Conservation (phyloP, 257 asterid genomes). For the Anisodus tanguticus region DNA sequence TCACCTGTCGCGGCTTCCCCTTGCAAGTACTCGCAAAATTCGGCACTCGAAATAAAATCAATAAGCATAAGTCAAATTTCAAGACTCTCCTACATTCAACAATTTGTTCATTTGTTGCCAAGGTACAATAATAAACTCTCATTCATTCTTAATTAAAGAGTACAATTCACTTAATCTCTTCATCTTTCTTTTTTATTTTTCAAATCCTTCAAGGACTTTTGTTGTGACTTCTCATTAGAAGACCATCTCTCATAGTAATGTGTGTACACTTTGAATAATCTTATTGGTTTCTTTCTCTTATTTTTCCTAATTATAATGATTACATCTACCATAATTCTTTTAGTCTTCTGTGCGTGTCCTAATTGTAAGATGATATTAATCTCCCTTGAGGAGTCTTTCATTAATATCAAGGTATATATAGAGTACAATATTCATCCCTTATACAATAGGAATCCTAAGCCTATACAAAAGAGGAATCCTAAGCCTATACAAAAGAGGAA, state of each 20-base stretch:
- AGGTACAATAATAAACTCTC: constrained; percentile 35
- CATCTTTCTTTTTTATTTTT: neutral
- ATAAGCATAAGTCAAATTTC: constrained; percentile 50
- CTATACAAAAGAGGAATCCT: too few relatives aligned
- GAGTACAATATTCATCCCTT: too few relatives aligned
- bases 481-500: too few relatives aligned
- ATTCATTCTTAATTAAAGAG: neutral
- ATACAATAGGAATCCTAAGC: too few relatives aligned
- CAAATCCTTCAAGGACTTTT: constrained; percentile 36
- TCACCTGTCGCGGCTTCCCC: too few relatives aligned
- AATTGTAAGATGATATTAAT: too few relatives aligned
- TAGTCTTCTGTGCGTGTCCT: too few relatives aligned
- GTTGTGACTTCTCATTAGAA: neutral
- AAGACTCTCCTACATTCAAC: constrained; percentile 53
- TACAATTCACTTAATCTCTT: neutral
- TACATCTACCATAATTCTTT: neutral
- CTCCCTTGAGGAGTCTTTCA: too few relatives aligned
- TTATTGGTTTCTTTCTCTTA: neutral
- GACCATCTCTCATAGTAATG: constrained; percentile 30
- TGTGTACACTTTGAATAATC: neutral
- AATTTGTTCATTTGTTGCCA: constrained; percentile 45
- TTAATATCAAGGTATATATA: too few relatives aligned
- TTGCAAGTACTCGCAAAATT: too few relatives aligned
- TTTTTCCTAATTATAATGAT: neutral
- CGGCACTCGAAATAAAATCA: too few relatives aligned